Conservation (phyloP, 768 basidiomycete genomes). For the Neoboletus subvelutipes region DNA sequence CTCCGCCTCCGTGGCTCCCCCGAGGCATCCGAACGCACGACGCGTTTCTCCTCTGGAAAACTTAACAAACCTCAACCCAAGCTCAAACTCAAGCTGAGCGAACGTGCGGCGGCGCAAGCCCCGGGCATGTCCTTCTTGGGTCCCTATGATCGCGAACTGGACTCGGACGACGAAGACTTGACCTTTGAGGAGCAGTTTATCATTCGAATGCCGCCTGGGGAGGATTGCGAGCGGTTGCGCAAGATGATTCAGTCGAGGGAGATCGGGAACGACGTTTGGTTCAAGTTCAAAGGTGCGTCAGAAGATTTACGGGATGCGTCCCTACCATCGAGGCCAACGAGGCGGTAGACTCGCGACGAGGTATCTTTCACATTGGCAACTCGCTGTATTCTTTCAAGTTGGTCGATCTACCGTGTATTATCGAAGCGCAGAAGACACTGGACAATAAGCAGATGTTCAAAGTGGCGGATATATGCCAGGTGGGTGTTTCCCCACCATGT, state of each 20-base stretch:
- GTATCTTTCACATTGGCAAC: constrained; percentile 83
- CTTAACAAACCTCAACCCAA: constrained; percentile 61
- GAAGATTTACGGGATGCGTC: not conserved
- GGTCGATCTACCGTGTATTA: constrained; percentile 91
- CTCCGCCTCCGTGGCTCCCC: constrained; percentile 32
- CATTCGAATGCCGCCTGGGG: constrained; percentile 81
- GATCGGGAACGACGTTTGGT: constrained; percentile 84
- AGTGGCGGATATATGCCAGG: constrained; percentile 97
- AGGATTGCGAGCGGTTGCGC: constrained; percentile 74
- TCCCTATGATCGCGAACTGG: constrained; percentile 89
- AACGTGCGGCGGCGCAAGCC: constrained; percentile 75
- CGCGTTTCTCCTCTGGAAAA: constrained; percentile 53
- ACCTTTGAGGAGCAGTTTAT: constrained; percentile 98
- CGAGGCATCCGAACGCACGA: constrained; percentile 47
- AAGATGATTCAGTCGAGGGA: constrained; percentile 83
- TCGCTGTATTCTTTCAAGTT: constrained; percentile 86
- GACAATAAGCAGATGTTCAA: constrained; percentile 99
- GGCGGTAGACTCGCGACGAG: constrained; percentile 79
- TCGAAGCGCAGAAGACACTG: constrained; percentile 93
- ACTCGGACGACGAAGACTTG: constrained; percentile 93
- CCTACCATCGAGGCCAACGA: constrained; percentile 12
- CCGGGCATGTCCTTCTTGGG: constrained; percentile 89
- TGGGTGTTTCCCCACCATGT: constrained; percentile 31
- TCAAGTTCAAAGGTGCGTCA: constrained; percentile 89
- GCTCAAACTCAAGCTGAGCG: constrained; percentile 85